Evolutionary conservation across 1,284 basidiomycete genomes (phyloP), one percentile per base, ranked within the genome.

Genomic region (Cutaneotrichosporon spelunceum): DNA sequence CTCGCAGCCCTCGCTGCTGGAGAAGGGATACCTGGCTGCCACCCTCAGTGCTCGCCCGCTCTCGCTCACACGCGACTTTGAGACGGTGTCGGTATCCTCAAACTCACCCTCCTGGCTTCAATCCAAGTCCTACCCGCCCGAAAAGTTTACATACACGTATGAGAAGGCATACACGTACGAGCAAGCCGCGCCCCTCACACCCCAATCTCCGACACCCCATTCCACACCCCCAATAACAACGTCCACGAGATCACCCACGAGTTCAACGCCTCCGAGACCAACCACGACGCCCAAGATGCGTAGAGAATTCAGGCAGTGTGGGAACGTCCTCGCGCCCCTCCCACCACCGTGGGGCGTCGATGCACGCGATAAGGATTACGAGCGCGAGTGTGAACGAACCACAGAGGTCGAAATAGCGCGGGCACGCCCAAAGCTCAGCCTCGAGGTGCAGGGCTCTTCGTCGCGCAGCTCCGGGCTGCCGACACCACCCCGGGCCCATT

Each of bases 101-200:
- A 27, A 14, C 16, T 21, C 45, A 11, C 45, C 45, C 3, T 48
- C 45, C 23, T 48, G 45, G 23, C 45, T 27, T 24, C 21, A 27
- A 11, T 19, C 45, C 21, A 48, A 26, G 23, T 1, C 27, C 14
- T 50, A 29, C 26, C 14, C 27, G 7, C 27, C 48, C 48, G 48
- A 50, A 6, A 50, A 30, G 48, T 23, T 13, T 27, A 48, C 45
- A 24, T 50, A 50, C 26, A n/a, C 27, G 26, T 30, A n/a, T 14
- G 48, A 50, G 48, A 50, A 50, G 27, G 39, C 39, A n/a, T 50
- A 50, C 26, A n/a, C 27, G 26, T 30, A n/a, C 24, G 48, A 50
- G 48, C 29, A 50, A 16, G 39, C 39, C n/a, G 11, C 13, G 34
- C 39, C 16, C 1, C 39, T 42, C 19, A 21, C 39, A 19, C 39